Conservation (phyloP, 2,329 filamentous ascomycete species). For the Cladobotryum protrusum region DNA sequence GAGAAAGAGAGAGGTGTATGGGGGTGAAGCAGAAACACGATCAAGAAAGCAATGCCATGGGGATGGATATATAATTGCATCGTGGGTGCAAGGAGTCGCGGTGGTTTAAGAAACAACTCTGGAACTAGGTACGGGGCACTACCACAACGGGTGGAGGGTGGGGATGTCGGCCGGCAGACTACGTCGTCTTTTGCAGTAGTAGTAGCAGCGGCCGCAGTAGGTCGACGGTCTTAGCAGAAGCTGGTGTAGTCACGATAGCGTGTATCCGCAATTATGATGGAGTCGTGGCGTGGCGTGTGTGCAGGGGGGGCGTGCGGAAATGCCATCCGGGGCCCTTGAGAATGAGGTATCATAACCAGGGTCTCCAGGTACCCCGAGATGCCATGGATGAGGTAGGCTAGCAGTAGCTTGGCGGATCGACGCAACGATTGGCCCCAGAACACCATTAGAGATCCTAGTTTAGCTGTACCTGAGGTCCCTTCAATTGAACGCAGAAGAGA, state of each 20-base stretch:
- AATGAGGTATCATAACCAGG: not conserved
- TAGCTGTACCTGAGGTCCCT: not conserved
- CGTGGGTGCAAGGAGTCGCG: not conserved
- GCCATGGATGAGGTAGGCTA: not conserved
- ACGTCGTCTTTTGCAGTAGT: not conserved
- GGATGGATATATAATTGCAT: constrained; percentile 1
- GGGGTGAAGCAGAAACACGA: not conserved
- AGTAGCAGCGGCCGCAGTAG: not conserved
- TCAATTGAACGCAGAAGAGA: not conserved
- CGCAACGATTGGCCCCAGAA: not conserved
- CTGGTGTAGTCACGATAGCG: not conserved
- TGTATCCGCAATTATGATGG: not conserved
- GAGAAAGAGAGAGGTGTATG: not conserved
- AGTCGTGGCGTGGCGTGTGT: not conserved
- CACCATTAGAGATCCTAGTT: not conserved
- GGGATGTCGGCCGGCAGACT: not conserved
- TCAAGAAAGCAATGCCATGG: not conserved
- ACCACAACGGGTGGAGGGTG: not conserved
- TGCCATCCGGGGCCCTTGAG: constrained; percentile 1
- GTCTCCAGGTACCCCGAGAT: not conserved
- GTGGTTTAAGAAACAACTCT: not conserved
- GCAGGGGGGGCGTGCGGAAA: not conserved
- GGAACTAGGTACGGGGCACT: not conserved
- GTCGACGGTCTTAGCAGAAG: constrained; percentile 2
- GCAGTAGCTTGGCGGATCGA: not conserved